Evolutionary conservation across 2,329 filamentous ascomycete species (phyloP).

Genomic region (Pseudogymnoascus sp.): DNA sequence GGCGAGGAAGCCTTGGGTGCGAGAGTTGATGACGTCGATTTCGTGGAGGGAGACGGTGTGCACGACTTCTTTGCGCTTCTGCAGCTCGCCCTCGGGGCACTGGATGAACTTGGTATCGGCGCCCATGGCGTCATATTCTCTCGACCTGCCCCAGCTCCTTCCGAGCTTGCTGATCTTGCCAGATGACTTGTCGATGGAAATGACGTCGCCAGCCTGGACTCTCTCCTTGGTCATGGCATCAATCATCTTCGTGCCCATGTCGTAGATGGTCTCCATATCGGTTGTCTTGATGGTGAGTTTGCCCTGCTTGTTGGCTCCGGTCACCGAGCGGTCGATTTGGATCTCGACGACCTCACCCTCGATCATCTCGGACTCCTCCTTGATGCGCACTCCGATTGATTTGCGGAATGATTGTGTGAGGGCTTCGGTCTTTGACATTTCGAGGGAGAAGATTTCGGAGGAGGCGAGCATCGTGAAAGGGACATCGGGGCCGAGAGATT

Average conservation of each 20-base stretch:
- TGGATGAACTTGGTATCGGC: slow-evolving; percentile 97
- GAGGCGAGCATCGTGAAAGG: slow-evolving; percentile 94
- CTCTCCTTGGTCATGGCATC: slow-evolving; percentile 99
- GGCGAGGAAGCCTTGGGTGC: slow-evolving; percentile 95
- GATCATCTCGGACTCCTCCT: slow-evolving; percentile 98
- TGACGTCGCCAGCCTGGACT: slow-evolving; percentile 96
- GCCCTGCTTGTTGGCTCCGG: slow-evolving; percentile 93
- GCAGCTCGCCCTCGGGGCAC: slow-evolving; percentile 93
- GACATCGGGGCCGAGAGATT: slow-evolving; percentile 87
- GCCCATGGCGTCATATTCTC: slow-evolving; percentile 99
- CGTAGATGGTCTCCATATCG: slow-evolving; percentile 99
- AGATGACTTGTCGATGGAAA: slow-evolving; percentile 96
- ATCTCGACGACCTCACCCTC: slow-evolving; percentile 99
- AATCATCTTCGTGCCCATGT: slow-evolving; percentile 99
- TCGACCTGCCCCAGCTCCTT: slow-evolving; percentile 84
- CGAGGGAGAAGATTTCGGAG: slow-evolving; percentile 95
- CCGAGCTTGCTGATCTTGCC: slow-evolving; percentile 97
- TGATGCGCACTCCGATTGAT: slow-evolving; percentile 95
- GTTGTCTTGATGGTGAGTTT: slow-evolving; percentile 99
- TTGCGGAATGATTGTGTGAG: slow-evolving; percentile 98
- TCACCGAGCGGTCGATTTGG: slow-evolving; percentile 94
- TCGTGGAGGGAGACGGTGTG: slow-evolving; percentile 96
- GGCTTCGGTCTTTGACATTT: slow-evolving; percentile 99
- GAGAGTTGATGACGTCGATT: slow-evolving; percentile 98
- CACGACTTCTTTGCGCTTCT: slow-evolving; percentile 93